These are phyloP conservation scores for Fusarium sp. DNA, from an alignment of 2,329 filamentous ascomycete species.

Conservation along the genomic window DNA sequence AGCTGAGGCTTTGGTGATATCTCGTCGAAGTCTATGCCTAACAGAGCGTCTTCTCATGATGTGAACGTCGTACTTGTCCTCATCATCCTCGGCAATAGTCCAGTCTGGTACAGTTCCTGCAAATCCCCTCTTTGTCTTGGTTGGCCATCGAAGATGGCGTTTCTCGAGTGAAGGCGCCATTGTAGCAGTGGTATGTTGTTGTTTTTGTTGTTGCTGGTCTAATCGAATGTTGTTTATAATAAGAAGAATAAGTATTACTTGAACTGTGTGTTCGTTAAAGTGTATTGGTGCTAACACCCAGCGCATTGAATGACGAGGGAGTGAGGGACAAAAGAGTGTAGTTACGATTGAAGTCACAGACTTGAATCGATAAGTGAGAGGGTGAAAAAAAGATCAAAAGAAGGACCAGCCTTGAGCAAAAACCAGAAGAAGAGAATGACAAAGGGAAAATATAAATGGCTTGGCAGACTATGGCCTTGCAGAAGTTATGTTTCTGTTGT, in stretches of 20 bases:
- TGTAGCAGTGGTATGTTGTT: not conserved
- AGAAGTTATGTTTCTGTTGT: conserved; percentile 21
- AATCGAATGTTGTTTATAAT: not conserved
- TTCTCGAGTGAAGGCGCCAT: conserved; percentile 35
- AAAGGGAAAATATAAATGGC: conserved; percentile 28
- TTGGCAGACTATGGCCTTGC: conserved; percentile 37
- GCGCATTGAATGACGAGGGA: conserved; percentile 13
- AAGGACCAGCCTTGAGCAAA: conserved; percentile 46
- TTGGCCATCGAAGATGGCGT: conserved; percentile 37
- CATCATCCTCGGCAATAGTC: conserved; percentile 47
- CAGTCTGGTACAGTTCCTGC: conserved; percentile 41
- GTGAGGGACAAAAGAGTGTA: conserved; percentile 33
- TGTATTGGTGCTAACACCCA: conserved; percentile 21
- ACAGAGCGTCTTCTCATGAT: conserved; percentile 31
- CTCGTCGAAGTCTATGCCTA: conserved; percentile 22
- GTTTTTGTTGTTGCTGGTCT: conserved; percentile 11
- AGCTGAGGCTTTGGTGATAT: conserved; percentile 7
- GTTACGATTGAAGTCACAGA: conserved; percentile 41
- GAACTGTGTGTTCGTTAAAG: conserved; percentile 8
- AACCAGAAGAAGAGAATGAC: conserved; percentile 36
- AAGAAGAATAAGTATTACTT: conserved; percentile 16
- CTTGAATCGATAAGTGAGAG: conserved; percentile 38
- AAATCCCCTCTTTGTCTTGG: conserved; percentile 33
- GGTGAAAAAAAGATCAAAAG: conserved; percentile 11
- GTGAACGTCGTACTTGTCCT: conserved; percentile 39